phyloP scores from a whole-genome alignment of 208 protist genomes.

The Wallacemonas sp. region DNA sequence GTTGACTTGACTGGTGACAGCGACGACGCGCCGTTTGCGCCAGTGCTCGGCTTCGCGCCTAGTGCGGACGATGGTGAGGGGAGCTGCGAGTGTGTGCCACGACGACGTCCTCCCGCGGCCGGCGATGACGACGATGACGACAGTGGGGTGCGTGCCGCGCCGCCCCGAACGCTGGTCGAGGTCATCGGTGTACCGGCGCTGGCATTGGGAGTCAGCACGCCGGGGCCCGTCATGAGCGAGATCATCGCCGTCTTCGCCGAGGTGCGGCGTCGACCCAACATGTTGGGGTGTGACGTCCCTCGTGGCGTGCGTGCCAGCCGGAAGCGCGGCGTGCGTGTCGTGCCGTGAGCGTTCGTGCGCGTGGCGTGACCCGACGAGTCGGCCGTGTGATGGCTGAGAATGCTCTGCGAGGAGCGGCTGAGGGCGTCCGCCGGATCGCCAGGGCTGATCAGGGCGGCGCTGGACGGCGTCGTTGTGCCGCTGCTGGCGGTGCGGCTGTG shows the following conservation, averaged over 20 bases:
- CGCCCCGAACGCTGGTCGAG: neutral
- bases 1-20: neutral
- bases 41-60: no score
- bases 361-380: no score
- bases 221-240: neutral
- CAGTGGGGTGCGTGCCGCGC: no score
- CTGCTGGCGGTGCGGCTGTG: neutral
- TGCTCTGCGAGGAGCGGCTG: no score
- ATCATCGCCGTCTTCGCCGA: conserved; percentile 5
- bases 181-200: neutral
- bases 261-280: conserved; percentile 2
- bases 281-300: neutral
- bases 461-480: neutral
- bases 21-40: neutral
- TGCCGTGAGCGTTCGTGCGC: neutral
- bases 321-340: neutral
- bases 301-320: neutral
- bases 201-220: no score
- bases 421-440: neutral
- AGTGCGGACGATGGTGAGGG: neutral
- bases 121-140: no score
- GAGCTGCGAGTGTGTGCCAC: no score
- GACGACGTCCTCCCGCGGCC: no score
- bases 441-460: neutral
- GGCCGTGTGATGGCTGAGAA: no score